Evolutionary conservation across 148 eudicot genomes (phyloP), one percentile per base, ranked within the genome.

Genomic region (Heliosperma pusillum): DNA sequence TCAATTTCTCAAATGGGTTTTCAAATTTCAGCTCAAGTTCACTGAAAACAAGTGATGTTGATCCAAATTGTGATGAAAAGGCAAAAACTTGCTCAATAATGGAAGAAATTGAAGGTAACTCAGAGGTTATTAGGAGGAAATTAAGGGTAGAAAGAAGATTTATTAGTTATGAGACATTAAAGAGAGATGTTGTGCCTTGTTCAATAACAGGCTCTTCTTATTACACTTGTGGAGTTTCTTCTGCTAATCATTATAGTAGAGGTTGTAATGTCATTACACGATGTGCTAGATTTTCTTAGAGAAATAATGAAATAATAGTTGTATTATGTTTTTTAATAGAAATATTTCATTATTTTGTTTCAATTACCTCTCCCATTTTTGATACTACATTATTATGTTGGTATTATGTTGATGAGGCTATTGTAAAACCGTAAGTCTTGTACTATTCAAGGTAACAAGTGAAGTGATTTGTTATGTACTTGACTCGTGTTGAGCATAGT

Each of bases 81-180:
- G 26, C 80, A 1, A 82, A 82, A 4, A 83, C 81, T 24, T 87
- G 92, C 82, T 12, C 80, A 60, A 22, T 16, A n/a, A 86, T 70
- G 29, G 79, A 64, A 47, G 75, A 84, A 70, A 58, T 70, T 57
- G 73, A 76, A 81, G 85, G 82, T 85, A 89, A 44, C 8, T 85
- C 87, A 3, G 93, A 87, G 80, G 81, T 75, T 36, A 86, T 77
- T 26, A 85, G 91, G 60, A 91, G 97, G 76, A 69, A 80, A 33
- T 71, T 92, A 84, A 27, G 69, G 74, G 77, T 81, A 87, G 81
- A 79, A 72, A 89, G 65, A 72, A 92, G 75, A 70, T 95, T 80
- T 45, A 90, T 95, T 74, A 95, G 98, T 74, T 95, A 95, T 69
- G 98, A 86, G 66, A 90, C 98, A 50, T 76, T 95, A 74, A 90